Evolutionary conservation across 2,329 filamentous ascomycete genomes (phyloP).

Genomic region (Cladosporium halotolerans): DNA sequence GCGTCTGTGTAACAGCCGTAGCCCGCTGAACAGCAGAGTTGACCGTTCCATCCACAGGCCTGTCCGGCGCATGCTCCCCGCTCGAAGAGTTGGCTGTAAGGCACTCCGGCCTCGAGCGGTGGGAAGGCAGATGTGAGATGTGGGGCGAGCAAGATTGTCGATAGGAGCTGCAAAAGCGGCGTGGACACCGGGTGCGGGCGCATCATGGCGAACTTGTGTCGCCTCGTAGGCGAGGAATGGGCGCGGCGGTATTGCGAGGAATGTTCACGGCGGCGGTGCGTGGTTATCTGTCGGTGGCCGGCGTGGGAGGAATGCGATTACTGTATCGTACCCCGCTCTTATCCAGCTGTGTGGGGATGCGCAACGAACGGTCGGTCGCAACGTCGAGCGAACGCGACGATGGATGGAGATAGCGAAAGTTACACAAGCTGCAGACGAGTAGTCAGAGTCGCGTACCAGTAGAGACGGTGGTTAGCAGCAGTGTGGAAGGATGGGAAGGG

Average conservation of each 20-base stretch:
- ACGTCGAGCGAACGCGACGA: too few species aligned
- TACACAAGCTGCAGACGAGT: not conserved
- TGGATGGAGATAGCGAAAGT: too few species aligned
- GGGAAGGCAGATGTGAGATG: constrained; percentile 23
- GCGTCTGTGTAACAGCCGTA: constrained; percentile 48
- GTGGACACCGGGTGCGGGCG: constrained; percentile 20
- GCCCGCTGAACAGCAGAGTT: constrained; percentile 46
- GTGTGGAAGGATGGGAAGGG: not conserved
- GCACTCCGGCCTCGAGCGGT: constrained; percentile 25
- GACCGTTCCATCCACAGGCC: constrained; percentile 39
- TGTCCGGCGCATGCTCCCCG: constrained; percentile 38
- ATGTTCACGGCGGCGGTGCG: not conserved
- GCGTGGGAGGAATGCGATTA: not conserved
- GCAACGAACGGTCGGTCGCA: not conserved
- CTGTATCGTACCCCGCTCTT: not conserved
- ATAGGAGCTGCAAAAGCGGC: constrained; percentile 25
- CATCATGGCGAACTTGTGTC: constrained; percentile 17
- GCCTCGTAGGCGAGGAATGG: constrained; percentile 21
- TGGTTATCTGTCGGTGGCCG: not conserved
- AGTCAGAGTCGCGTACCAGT: not conserved
- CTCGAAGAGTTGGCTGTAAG: constrained; percentile 30
- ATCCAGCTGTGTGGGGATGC: not conserved
- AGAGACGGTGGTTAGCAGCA: not conserved
- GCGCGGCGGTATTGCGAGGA: constrained; percentile 11
- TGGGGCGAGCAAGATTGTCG: constrained; percentile 24